Conservation (phyloP, 2,329 filamentous ascomycete genomes). For the Bipolaris oryzae region DNA sequence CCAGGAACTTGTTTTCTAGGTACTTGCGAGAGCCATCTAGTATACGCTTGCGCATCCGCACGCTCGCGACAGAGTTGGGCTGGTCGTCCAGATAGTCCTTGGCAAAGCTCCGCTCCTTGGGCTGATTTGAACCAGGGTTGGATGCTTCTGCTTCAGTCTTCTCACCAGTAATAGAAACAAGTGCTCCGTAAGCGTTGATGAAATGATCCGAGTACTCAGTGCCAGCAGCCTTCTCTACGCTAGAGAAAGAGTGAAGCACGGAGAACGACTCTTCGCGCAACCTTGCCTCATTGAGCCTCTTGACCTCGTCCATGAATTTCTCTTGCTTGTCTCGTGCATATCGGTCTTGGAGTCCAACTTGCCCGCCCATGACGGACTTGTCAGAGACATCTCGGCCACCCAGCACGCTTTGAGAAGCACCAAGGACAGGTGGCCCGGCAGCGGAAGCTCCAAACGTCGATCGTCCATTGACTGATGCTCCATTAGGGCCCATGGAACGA, state of each 20-base stretch:
- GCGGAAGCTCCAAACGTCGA: constrained; percentile 66
- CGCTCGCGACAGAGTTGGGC: constrained; percentile 66
- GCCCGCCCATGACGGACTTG: constrained; percentile 56
- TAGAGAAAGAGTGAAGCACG: constrained; percentile 75
- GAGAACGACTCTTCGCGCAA: constrained; percentile 71
- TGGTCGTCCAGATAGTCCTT: constrained; percentile 78
- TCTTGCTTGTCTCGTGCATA: constrained; percentile 83
- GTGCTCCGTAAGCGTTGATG: constrained; percentile 79
- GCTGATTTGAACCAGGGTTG: constrained; percentile 64
- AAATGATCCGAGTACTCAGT: constrained; percentile 77
- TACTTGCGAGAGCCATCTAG: constrained; percentile 78
- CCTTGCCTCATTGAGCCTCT: constrained; percentile 75
- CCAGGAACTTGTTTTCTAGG: constrained; percentile 80
- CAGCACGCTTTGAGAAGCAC: constrained; percentile 66
- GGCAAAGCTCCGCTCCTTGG: constrained; percentile 78
- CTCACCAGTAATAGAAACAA: constrained; percentile 80
- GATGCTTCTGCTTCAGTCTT: constrained; percentile 58
- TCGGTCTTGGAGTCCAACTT: constrained; percentile 69
- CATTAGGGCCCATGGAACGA: constrained; percentile 47
- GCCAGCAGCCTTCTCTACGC: constrained; percentile 72
- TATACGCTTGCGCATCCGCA: constrained; percentile 77
- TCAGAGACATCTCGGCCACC: constrained; percentile 70
- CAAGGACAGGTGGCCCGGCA: constrained; percentile 82
- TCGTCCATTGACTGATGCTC: constrained; percentile 39
- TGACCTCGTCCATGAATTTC: constrained; percentile 79